A percentile compares a stretch with the other conserved stretches of the same genome.
phyloP scores from a whole-genome alignment of 1,284 basidiomycete genomes.

The Apiotrichum laibachii region DNA sequence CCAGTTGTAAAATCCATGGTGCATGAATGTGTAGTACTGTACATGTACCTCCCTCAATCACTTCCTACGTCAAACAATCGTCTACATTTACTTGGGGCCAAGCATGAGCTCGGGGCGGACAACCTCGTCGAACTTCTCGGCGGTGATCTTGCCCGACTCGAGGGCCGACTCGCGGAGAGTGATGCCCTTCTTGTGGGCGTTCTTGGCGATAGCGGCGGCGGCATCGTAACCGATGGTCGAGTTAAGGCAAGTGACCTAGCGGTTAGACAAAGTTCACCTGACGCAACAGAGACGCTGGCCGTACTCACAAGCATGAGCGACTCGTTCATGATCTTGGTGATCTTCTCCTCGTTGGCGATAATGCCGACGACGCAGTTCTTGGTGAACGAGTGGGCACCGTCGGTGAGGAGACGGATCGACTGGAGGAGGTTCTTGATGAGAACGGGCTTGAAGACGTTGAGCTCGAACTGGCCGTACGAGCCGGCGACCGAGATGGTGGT shows the following conservation, averaged over 20 bases:
- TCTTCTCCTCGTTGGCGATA: slow-evolving; percentile 90
- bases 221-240: slow-evolving; percentile 18
- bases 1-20: too few species aligned
- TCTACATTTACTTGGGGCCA: slow-evolving; percentile 46
- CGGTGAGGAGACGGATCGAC: slow-evolving; percentile 87
- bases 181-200: slow-evolving; percentile 96
- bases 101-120: slow-evolving; percentile 78
- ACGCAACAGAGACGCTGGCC: slow-evolving; percentile 18
- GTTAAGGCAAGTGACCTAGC: slow-evolving; percentile 42
- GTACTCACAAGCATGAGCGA: slow-evolving; percentile 57
- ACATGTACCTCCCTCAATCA: too few species aligned
- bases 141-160: slow-evolving; percentile 75
- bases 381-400: slow-evolving; percentile 91
- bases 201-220: slow-evolving; percentile 97
- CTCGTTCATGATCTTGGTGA: slow-evolving; percentile 85
- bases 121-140: slow-evolving; percentile 92
- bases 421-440: slow-evolving; percentile 97
- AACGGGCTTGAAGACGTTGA: slow-evolving; percentile 99
- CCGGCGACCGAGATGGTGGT: slow-evolving; percentile 90
- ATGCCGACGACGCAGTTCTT: slow-evolving; percentile 95
- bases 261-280: too few species aligned
- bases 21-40: too few species aligned
- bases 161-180: slow-evolving; percentile 92
- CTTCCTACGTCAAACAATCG: background rate
- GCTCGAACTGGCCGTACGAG: slow-evolving; percentile 95